phyloP scores from a whole-genome alignment of 176 grass and related monocot species.

The Melocanna baccifera region DNA sequence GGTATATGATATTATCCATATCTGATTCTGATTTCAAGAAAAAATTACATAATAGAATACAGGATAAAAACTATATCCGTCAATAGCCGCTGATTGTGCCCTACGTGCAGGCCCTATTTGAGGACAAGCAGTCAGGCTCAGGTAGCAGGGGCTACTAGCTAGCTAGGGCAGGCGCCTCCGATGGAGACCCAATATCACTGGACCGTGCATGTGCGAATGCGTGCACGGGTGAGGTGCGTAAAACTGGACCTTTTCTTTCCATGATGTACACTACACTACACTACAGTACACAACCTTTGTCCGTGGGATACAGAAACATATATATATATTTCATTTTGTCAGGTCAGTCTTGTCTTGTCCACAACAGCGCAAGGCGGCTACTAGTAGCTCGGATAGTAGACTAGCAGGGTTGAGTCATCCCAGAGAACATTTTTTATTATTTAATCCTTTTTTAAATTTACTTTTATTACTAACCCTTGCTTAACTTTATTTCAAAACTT shows the following conservation, averaged over 20 bases:
- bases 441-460: no score
- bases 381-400: background rate
- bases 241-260: background rate
- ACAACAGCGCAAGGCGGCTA: background rate
- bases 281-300: no score
- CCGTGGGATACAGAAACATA: no score
- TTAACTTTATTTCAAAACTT: no score
- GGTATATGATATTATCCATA: no score
- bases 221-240: background rate
- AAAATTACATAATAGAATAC: no score
- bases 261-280: background rate
- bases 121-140: background rate
- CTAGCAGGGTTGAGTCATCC: background rate
- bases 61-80: no score
- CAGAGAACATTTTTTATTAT: no score
- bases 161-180: background rate
- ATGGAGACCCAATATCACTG: background rate
- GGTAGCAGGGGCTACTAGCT: background rate
- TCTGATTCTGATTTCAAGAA: no score
- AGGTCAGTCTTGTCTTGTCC: background rate
- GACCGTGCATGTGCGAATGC: slow-evolving; percentile 2
- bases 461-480: no score
- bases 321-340: background rate
- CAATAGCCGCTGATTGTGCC: no score
- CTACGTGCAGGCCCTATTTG: background rate